Evolutionary conservation across 192 early-diverging fungal species (phyloP), one percentile per base, ranked within the genome.

Genomic region (Dispira simplex): DNA sequence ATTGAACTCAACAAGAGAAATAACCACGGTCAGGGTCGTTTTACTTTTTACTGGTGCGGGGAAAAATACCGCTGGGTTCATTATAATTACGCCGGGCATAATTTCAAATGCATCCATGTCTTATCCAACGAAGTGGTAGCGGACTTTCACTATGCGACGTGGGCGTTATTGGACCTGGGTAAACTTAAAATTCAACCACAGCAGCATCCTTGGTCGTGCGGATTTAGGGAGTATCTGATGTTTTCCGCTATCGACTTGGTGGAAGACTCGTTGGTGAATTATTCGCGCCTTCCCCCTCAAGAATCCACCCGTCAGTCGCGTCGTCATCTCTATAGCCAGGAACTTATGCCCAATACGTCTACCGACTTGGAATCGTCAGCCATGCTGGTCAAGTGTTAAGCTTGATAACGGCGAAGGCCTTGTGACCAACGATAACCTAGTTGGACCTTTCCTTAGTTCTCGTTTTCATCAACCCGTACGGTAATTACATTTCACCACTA

Each of bases 21-120:
- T 8, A 5, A 8, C 8, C 6, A 6, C 9, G 6, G 8, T 43
- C 56, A 58, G 10, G 20, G 25, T 6, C 56, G 56, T 13, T 58
- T 43, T 39, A 5, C 11, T 6, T 58, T 58, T n/a, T 27, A 58
- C 26, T 58, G 56, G 56, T 58, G 56, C 56, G 56, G 56, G 13
- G 56, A 58, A 23, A 39, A 58, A 32, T 58, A 13, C 56, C 11
- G 27, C 10, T 58, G 56, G 56, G 44, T 43, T 12, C 56, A 58
- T 10, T 58, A 58, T 32, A 39, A 39, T 13, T 58, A 58, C 56
- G 23, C 11, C 11, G 28, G 26, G 10, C 27, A 32, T n/a, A 23
- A 58, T n/a, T 58, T 58, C 56, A 58, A 58, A 39, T 58, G 56
- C 56, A 39, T 58, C 25, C 56, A 58, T 39, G 10, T n/a, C 23